Evolutionary conservation across 257 asterid genomes (phyloP), one percentile per base, ranked within the genome.

Genomic region (Thymus mandschuricus): DNA sequence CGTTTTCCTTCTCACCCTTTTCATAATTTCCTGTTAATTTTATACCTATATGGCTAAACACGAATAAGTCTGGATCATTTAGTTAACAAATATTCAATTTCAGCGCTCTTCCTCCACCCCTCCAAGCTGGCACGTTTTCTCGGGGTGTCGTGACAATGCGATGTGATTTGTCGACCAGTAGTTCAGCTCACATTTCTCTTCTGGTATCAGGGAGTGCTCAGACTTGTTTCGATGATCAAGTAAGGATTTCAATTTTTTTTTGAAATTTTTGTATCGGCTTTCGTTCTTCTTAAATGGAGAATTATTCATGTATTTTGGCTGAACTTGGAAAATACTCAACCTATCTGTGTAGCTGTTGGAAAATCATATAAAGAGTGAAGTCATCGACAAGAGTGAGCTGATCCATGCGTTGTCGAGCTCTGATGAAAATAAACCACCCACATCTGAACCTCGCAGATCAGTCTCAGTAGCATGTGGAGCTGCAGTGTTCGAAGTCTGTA

Each of bases 21-120:
- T 13, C 57, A 21, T 38, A 3, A 6, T 55, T 9, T 41, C 15
- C 48, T 2, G 6, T 61, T 65, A 27, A 34, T 56, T 12, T 0
- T 21, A n/a, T 56, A 41, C 35, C 71, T 46, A 10, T 62, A 45
- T 40, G 60, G 60, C 11, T 49, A 12, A 21, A n/a, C 13, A 8
- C 27, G 15, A 63, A 60, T 71, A 48, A 11, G 0, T 48, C 27
- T 12, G 3, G 54, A 48, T 41, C 46, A 5, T 41, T 41, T 41
- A 8, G 8, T 35, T 35, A 35, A 35, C 40, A 1, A 35, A 35
- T 1, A 59, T 75, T 62, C 6, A 52, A 52, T 44, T 87, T 59
- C 89, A 95, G 98, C 48, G 96, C 99, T 34, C 88, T 92, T 70
- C 99, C 99, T 72, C 99, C 99, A 62, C 99, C 98, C 34, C 98